Evolutionary conservation across 2,329 filamentous ascomycete species (phyloP).

Genomic region (Ascochyta viciae-villosae): DNA sequence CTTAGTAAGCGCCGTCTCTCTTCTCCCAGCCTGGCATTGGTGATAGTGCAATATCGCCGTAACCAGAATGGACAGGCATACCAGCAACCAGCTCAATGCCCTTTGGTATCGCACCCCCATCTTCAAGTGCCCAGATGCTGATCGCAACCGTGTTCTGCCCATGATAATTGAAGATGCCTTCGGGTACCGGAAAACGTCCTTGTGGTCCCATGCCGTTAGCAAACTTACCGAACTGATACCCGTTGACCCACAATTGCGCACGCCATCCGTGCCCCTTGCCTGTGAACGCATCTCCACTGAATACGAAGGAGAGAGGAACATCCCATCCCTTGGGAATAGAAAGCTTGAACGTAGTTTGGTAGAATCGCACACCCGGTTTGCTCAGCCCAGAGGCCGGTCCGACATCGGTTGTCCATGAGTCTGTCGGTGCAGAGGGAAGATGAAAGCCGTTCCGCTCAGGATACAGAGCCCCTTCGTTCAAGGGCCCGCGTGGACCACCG

Average conservation of each 20-base stretch:
- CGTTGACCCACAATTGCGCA: conserved; percentile 73
- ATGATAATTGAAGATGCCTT: conserved; percentile 73
- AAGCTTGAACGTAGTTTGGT: conserved; percentile 61
- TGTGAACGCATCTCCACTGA: conserved; percentile 53
- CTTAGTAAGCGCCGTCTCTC: conserved; percentile 24
- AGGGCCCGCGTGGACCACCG: conserved; percentile 65
- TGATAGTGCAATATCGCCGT: conserved; percentile 20
- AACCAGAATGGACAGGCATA: conserved; percentile 51
- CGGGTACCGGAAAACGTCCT: conserved; percentile 71
- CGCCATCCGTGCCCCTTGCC: conserved; percentile 55
- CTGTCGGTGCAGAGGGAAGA: conserved; percentile 53
- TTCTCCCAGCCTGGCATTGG: conserved; percentile 26
- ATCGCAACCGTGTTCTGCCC: conserved; percentile 72
- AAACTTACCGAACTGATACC: conserved; percentile 74
- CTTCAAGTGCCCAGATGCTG: conserved; percentile 70
- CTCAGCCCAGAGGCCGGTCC: conserved; percentile 53
- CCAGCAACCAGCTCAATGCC: conserved; percentile 58
- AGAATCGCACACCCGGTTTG: conserved; percentile 63
- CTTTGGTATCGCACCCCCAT: conserved; percentile 63
- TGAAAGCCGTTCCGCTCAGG: conserved; percentile 69
- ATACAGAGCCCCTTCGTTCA: conserved; percentile 70
- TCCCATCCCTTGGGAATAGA: conserved; percentile 64
- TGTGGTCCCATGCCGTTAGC: conserved; percentile 75
- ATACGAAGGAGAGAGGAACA: conserved; percentile 65
- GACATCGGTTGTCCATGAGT: conserved; percentile 51